A percentile compares a stretch with the other conserved stretches of the same genome.
phyloP scores from a whole-genome alignment of 2,329 filamentous ascomycete genomes.

The Ilyonectria sp. region DNA sequence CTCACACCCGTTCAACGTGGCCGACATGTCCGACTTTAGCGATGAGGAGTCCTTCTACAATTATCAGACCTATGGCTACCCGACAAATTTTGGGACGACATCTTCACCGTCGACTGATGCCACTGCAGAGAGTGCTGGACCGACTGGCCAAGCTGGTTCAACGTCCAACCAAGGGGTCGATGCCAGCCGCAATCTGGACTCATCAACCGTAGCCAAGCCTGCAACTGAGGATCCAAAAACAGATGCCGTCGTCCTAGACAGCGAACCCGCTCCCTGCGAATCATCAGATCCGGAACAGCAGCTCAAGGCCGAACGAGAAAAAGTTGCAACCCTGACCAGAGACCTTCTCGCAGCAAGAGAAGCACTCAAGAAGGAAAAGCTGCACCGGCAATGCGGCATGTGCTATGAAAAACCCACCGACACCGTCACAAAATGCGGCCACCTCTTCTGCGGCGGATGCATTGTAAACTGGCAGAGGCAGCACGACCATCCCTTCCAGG shows the following conservation, averaged over 20 bases:
- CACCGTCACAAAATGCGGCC: constrained; percentile 23
- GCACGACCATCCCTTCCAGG: neutral
- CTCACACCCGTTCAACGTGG: too few species aligned
- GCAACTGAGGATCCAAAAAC: too few species aligned
- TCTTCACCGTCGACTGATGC: too few species aligned
- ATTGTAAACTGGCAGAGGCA: constrained; percentile 18
- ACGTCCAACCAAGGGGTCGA: neutral
- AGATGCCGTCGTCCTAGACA: too few species aligned
- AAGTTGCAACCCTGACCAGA: neutral
- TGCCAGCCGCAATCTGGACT: neutral
- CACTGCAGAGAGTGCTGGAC: neutral
- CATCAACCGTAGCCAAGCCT: neutral
- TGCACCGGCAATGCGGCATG: constrained; percentile 23
- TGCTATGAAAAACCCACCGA: constrained; percentile 24
- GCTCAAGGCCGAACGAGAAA: neutral
- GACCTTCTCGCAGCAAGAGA: neutral
- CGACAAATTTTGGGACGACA: too few species aligned
- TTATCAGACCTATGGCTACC: too few species aligned
- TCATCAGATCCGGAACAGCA: too few species aligned
- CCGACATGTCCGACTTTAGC: too few species aligned
- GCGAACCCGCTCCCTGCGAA: neutral
- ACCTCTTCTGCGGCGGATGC: constrained; percentile 22
- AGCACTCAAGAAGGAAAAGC: constrained; percentile 10
- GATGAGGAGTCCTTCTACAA: too few species aligned
- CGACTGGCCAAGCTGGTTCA: neutral